Evolutionary conservation across 1,284 basidiomycete genomes (phyloP).

Genomic region (Earliella scabrosa): DNA sequence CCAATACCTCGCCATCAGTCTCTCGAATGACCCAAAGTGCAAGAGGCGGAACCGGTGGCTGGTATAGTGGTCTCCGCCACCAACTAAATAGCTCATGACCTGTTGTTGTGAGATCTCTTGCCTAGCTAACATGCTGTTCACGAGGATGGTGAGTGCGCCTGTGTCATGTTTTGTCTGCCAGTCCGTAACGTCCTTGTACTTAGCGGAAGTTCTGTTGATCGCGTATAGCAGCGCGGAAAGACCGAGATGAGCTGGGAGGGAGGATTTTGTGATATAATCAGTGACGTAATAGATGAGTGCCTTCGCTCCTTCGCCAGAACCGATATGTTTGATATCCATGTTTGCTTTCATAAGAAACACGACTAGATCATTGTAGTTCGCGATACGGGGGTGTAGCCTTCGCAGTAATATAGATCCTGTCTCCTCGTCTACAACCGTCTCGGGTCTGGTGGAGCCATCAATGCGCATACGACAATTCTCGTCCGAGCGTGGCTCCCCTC

Average conservation of each 20-base stretch:
- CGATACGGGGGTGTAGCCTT: slow-evolving; percentile 13
- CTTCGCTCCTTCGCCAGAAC: slow-evolving; percentile 34
- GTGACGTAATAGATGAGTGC: slow-evolving; percentile 22
- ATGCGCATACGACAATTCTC: slow-evolving; percentile 14
- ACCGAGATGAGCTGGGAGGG: background rate
- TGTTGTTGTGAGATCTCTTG: too few species aligned
- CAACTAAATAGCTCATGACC: too few species aligned
- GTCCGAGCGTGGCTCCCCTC: background rate
- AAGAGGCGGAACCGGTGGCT: too few species aligned
- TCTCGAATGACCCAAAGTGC: background rate
- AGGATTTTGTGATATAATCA: slow-evolving; percentile 9
- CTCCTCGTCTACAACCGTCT: slow-evolving; percentile 8
- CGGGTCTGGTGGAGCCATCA: background rate
- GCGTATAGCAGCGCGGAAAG: background rate
- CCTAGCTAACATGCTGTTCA: slow-evolving; percentile 3
- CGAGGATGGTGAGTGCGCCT: background rate
- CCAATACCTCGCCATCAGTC: too few species aligned
- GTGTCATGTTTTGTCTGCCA: background rate
- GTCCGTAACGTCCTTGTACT: background rate
- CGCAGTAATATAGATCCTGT: slow-evolving; percentile 7
- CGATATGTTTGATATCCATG: too few species aligned
- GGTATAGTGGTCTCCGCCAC: too few species aligned
- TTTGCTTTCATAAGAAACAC: too few species aligned
- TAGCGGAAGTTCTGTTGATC: background rate
- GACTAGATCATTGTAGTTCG: slow-evolving; percentile 13